These are phyloP conservation scores for Ricinus communis DNA, from an alignment of 345 rosid genomes.

Conservation along the genomic window DNA sequence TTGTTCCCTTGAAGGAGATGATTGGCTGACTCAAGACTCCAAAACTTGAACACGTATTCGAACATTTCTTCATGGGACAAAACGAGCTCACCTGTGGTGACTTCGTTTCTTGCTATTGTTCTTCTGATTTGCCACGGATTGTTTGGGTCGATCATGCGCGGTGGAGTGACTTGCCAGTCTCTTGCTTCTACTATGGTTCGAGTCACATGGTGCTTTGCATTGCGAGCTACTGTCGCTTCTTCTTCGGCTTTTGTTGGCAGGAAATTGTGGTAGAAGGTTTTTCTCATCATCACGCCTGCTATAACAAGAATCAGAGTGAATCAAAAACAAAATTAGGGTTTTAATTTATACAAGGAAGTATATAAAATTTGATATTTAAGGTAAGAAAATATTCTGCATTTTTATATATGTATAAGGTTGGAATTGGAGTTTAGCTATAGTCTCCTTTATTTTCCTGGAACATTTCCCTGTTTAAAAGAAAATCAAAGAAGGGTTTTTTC, in stretches of 20 bases:
- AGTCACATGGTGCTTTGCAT: slow-evolving; percentile 9
- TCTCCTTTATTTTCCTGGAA: background rate
- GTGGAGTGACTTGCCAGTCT: background rate
- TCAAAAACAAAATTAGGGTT: background rate
- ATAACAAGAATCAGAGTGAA: no score
- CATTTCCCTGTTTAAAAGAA: background rate
- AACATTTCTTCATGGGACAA: slow-evolving; percentile 25
- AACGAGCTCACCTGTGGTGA: slow-evolving; percentile 23
- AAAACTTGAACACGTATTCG: slow-evolving; percentile 32
- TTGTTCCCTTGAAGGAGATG: slow-evolving; percentile 20
- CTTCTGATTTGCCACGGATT: slow-evolving; percentile 41
- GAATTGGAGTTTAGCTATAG: background rate
- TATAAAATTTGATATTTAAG: background rate
- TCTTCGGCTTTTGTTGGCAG: slow-evolving; percentile 36
- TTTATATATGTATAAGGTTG: background rate
- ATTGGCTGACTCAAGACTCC: slow-evolving; percentile 29
- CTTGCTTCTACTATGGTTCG: slow-evolving; percentile 31
- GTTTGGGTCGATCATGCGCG: slow-evolving; percentile 2
- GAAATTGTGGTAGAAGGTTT: slow-evolving; percentile 32
- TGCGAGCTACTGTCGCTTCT: slow-evolving; percentile 23
- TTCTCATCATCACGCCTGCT: slow-evolving; percentile 15
- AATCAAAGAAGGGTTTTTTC: no score
- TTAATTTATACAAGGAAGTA: background rate
- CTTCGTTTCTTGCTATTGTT: slow-evolving; percentile 17
- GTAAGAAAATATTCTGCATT: background rate